Conservation (phyloP, 2,329 filamentous ascomycete genomes). For the Cladosporium sphaerospermum region DNA sequence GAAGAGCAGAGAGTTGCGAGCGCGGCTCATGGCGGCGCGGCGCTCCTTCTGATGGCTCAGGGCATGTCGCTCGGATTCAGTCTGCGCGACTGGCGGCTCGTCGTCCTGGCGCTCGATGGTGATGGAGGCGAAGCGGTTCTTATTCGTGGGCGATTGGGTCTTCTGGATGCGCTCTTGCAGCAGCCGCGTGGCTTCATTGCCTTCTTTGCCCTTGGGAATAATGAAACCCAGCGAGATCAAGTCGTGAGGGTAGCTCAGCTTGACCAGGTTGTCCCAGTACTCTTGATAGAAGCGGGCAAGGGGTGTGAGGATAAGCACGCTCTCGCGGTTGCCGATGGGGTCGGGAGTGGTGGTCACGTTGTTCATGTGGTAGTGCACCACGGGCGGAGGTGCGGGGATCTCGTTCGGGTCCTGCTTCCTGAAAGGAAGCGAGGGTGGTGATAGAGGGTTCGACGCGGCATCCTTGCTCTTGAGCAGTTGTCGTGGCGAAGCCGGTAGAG, state of each 20-base stretch:
- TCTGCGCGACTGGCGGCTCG: conserved; percentile 78
- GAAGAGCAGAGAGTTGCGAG: conserved; percentile 89
- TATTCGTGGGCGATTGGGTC: conserved; percentile 76
- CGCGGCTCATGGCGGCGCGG: conserved; percentile 84
- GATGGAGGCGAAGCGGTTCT: conserved; percentile 81
- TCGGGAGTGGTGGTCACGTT: conserved; percentile 77
- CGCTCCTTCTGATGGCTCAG: conserved; percentile 82
- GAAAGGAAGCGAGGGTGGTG: conserved; percentile 68
- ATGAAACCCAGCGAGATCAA: conserved; percentile 95
- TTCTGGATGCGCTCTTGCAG: conserved; percentile 79
- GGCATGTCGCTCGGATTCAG: conserved; percentile 85
- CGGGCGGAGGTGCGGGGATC: conserved; percentile 66
- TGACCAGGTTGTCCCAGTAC: conserved; percentile 91
- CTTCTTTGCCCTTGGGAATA: conserved; percentile 86
- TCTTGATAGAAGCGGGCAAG: conserved; percentile 87
- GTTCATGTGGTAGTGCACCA: conserved; percentile 91
- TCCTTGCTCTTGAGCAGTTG: conserved; percentile 45
- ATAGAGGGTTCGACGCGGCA: conserved; percentile 63
- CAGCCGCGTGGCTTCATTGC: conserved; percentile 75
- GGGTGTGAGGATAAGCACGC: conserved; percentile 84
- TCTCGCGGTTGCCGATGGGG: conserved; percentile 73
- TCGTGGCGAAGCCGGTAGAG: conserved; percentile 40
- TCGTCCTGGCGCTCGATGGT: conserved; percentile 95
- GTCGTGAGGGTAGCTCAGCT: conserved; percentile 82
- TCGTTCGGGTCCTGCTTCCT: conserved; percentile 55